Base-by-base conservation (phyloP, 1,139 yeast genomes). In the Meyerozyma athensensis region DNA sequence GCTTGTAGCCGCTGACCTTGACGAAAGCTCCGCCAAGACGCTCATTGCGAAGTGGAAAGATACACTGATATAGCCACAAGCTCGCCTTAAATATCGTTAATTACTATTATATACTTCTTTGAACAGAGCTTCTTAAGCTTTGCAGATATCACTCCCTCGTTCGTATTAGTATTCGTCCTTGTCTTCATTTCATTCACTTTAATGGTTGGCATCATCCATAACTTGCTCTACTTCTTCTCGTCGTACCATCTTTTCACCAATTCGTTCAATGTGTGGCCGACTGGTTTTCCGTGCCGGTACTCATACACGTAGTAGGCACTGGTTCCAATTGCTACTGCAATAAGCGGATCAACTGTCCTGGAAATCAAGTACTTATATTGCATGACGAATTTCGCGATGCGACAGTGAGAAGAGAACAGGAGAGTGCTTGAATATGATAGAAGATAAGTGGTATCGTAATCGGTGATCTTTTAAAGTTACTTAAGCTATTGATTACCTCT, bases 281-380 rank as follows among this genome's bases (percentile, higher is more conserved):
- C 71, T 26, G 68, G 66, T 43, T 84, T 64, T 2, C 73, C 76
- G 2, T 66, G 68, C 45, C 85, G 62, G 40, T 54, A 59, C 51
- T 82, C 90, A 42, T 79, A 77, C 7, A 78, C 60, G 44, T 74
- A 79, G 53, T 77, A 82, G 3, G 86, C 77, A 5, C 72, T 59
- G 0, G 69, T 65, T 0, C 90, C 90, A 4, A 81, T 68, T 0
- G 66, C 56, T 1, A 81, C 49, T 1, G 82, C 87, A 43, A 79
- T 68, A 2, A 79, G 19, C 2, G 87, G 86, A 52, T 82, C 90
- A 1, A 65, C 52, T 24, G 55, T 52, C 52, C 69, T 59, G 20
- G 66, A 58, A 9, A 67, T 55, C 45, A 67, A 60, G 52, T 65
- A 67, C 18, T 63, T 66, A 41, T 64, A 66, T 47, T 63, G 68